A percentile compares a stretch with the other conserved stretches of the same genome.
Evolutionary conservation across 1,284 basidiomycete species (phyloP).

Genomic region (Quambalaria eucalypti): DNA sequence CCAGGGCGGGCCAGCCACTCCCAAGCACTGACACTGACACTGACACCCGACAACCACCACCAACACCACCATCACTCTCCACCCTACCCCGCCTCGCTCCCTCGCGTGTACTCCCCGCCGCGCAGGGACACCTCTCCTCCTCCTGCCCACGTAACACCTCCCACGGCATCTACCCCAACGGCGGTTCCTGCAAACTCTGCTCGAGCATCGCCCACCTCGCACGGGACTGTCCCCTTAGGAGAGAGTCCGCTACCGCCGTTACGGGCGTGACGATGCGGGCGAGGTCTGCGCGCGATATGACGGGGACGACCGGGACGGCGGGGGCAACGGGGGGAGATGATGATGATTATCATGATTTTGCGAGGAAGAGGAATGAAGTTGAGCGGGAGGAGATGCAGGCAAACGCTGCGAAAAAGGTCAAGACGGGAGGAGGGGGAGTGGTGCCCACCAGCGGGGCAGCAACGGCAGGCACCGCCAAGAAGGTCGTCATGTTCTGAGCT

Average conservation of each 20-base stretch:
- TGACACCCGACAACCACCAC: too few relatives aligned
- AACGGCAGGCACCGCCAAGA: too few relatives aligned
- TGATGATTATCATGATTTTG: background rate
- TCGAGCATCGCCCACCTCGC: constrained; percentile 74
- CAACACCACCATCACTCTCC: too few relatives aligned
- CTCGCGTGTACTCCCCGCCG: too few relatives aligned
- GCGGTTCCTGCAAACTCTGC: constrained; percentile 87
- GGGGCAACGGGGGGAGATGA: background rate
- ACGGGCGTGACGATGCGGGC: constrained; percentile 13
- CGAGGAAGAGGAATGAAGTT: background rate
- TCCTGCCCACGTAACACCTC: constrained; percentile 70
- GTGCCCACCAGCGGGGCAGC: too few relatives aligned
- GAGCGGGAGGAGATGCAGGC: constrained; percentile 1
- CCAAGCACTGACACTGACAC: constrained; percentile 47
- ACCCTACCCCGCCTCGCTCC: too few relatives aligned
- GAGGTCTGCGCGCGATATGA: background rate
- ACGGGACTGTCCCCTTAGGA: constrained; percentile 65
- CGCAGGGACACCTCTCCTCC: constrained; percentile 73
- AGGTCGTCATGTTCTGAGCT: too few relatives aligned
- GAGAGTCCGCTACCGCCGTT: constrained; percentile 48
- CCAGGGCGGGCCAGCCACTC: background rate
- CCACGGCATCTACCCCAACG: constrained; percentile 80
- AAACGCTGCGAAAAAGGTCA: too few relatives aligned
- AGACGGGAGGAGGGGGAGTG: too few relatives aligned
- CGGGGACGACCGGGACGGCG: background rate